Evolutionary conservation across 2,329 filamentous ascomycete genomes (phyloP), one percentile per base, ranked within the genome.

Genomic region (Shiraia bambusicola): DNA sequence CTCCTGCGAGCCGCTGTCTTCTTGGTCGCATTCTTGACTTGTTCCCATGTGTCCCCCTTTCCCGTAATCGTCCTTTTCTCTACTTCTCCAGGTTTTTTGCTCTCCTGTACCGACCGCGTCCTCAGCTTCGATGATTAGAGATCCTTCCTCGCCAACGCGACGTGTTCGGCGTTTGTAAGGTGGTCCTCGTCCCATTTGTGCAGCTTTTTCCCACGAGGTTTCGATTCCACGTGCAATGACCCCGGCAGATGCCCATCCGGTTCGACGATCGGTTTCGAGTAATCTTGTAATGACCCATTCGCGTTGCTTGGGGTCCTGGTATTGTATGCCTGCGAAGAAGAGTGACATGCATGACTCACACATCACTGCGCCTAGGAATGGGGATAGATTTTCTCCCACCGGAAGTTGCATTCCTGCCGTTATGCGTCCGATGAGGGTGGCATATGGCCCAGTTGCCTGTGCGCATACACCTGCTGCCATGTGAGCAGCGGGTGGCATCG

Each of bases 401-500:
- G 76, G 56, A 52, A 74, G 58, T 52, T 76, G 66, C 30, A 83
- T 74, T 5, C 91, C 91, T 0, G 87, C 88, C 2, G 83, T 80
- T 41, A 97, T 92, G 15, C 86, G 82, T 6, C 89, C 91, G 44
- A 96, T 82, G 50, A 84, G 78, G 47, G 83, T 83, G 1, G 90
- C 87, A 66, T 82, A 87, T 0, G 72, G 72, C 3, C 77, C 80
- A 1, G 92, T 96, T 35, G 86, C 80, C 11, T 74, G 73, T 1
- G 89, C 88, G 8, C 87, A 83, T 50, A 94, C 77, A 6, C 85
- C 86, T 0, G 89, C 89, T 2, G 93, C 90, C 57, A 90, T 81
- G 81, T 95, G 90, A 26, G 90, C 87, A 7, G 91, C 84, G 0
- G 92, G 89, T 1, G 91, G 92, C 90, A 96, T 96, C 16, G 80